Base-by-base conservation (phyloP, 2,329 filamentous ascomycete genomes). In the Eutypa lata region DNA sequence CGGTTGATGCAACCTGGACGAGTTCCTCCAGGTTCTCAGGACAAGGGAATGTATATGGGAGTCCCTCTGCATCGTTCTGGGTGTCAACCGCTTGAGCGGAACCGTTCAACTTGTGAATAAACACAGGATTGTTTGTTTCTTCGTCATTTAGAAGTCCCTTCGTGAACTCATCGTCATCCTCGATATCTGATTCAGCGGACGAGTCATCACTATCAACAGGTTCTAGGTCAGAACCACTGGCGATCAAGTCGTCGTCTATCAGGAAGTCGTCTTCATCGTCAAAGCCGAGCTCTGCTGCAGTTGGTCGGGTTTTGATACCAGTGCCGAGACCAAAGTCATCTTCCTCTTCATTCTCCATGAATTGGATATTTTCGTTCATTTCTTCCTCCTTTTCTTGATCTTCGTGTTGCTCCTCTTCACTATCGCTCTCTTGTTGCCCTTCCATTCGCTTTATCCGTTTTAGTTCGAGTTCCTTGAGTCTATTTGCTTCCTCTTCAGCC, bases 211-310 rank as follows among this genome's bases (percentile, higher is more conserved):
- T 79, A 7, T 77, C 77, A 18, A 80, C 72, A 4, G 77, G 73
- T 26, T 87, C 83, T n/a, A 85, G 64, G 38, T 87, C 85, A 6
- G 90, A 93, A 37, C 86, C 89, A 60, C 87, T 92, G 13, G 91
- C 91, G 33, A 97, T 81, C 16, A 97, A 79, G 65, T 96, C 88
- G 57, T 94, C 90, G 54, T 97, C 93, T 56, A 97, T 86, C 24
- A 93, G 68, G 63, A 97, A 97, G 62, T 97, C 91, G 62, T 97
- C 93, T 67, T 97, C 93, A 61, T 97, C 93, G 59, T 96, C 91
- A 33, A 96, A 87, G 6, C 86, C 89, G 18, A 91, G 70, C 53
- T 87, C 80, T 11, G 80, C 77, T 3, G 79, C 80, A 7, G 82
- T 84, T 31, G 77, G 78, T 22, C 78, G 76, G 50, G 75, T 73